phyloP scores from a whole-genome alignment of 1,284 basidiomycete genomes.

The Singerocomus rubriflavus region DNA sequence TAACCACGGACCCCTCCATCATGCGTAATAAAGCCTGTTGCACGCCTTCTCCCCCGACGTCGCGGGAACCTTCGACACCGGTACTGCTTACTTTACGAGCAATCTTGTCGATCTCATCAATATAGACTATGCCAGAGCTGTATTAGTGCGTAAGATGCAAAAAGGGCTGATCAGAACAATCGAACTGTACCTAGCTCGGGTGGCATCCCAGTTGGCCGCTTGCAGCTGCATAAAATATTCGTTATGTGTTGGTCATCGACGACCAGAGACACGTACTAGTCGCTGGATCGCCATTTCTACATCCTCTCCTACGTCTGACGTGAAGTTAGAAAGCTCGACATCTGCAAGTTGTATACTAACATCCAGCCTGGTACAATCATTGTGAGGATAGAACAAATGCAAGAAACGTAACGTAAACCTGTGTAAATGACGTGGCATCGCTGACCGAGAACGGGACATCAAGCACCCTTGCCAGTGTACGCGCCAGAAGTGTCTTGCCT shows the following conservation, averaged over 20 bases:
- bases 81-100: conserved; percentile 62
- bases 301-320: conserved; percentile 87
- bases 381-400: conserved; percentile 11
- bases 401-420: conserved; percentile 42
- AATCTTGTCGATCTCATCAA: conserved; percentile 96
- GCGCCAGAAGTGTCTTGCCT: conserved; percentile 87
- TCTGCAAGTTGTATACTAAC: conserved; percentile 43
- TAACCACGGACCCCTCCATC: conserved; percentile 88
- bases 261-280: conserved; percentile 46
- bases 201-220: conserved; percentile 85
- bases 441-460: conserved; percentile 91
- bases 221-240: conserved; percentile 52
- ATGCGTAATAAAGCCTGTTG: conserved; percentile 90
- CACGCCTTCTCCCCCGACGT: conserved; percentile 95
- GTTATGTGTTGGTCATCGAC: neutral
- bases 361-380: conserved; percentile 58
- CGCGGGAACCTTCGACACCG: conserved; percentile 74
- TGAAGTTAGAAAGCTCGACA: conserved; percentile 12
- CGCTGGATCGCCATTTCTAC: conserved; percentile 88
- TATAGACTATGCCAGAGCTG: conserved; percentile 90
- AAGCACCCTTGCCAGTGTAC: conserved; percentile 80
- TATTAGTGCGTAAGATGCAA: conserved; percentile 8
- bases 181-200: conserved; percentile 59
- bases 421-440: conserved; percentile 83
- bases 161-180: neutral